phyloP scores from a whole-genome alignment of 2,329 filamentous ascomycete genomes.

The Ophiostoma sp. region DNA sequence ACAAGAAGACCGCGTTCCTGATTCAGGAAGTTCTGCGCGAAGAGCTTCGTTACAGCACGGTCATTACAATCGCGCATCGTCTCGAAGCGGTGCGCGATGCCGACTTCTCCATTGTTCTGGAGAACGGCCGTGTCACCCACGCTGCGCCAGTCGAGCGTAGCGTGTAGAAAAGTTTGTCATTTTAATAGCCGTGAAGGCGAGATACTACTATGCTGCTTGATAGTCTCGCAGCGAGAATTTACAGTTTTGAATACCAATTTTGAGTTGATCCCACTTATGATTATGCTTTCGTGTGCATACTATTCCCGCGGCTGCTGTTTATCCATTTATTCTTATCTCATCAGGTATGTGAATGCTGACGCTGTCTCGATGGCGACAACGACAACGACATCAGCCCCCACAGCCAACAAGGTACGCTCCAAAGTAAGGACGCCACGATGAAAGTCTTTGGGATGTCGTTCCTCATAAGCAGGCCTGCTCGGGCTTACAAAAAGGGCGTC shows the following conservation, averaged over 20 bases:
- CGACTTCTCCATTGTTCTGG: conserved; percentile 49
- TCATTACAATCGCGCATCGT: conserved; percentile 62
- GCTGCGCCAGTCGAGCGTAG: conserved; percentile 18
- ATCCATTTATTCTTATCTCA: no score
- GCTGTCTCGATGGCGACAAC: neutral
- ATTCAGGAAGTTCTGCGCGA: conserved; percentile 54
- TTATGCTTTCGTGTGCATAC: no score
- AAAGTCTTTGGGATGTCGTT: neutral
- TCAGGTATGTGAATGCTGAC: neutral
- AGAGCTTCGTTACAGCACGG: conserved; percentile 51
- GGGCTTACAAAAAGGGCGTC: neutral
- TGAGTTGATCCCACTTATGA: no score
- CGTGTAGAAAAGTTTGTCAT: neutral
- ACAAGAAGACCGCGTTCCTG: conserved; percentile 51
- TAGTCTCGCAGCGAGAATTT: no score
- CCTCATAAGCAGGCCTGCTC: neutral
- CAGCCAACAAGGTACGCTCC: neutral
- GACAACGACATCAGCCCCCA: neutral
- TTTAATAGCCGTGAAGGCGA: no score
- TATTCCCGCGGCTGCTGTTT: no score
- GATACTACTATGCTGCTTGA: neutral
- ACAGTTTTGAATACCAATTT: no score
- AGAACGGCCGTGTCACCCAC: conserved; percentile 44
- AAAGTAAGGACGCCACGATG: neutral
- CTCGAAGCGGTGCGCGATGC: conserved; percentile 57